phyloP scores from a whole-genome alignment of 306 rosid species.

The Lablab purpureus region DNA sequence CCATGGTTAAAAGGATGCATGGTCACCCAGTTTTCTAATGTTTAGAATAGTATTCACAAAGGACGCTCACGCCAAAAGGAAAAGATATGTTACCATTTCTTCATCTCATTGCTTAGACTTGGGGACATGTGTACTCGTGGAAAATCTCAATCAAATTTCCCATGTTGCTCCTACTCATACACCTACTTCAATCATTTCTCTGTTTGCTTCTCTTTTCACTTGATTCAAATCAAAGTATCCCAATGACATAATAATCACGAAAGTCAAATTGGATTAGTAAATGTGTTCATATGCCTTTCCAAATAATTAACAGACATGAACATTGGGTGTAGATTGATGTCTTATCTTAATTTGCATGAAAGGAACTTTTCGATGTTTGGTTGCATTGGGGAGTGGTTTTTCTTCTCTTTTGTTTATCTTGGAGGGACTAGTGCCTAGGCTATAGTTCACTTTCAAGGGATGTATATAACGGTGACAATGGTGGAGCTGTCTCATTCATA shows the following conservation, averaged over 20 bases:
- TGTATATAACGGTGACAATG: slow-evolving; percentile 44
- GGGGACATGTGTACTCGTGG: neutral
- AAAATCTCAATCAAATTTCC: slow-evolving; percentile 4
- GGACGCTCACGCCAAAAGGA: neutral
- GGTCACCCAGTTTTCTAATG: slow-evolving; percentile 11
- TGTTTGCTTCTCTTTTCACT: neutral
- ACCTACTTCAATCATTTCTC: neutral
- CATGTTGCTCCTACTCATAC: slow-evolving; percentile 8
- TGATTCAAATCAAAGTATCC: too few species aligned
- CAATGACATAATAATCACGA: neutral
- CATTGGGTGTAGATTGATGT: slow-evolving; percentile 25
- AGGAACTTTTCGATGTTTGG: slow-evolving; percentile 40
- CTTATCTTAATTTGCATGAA: slow-evolving; percentile 48
- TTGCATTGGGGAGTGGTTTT: slow-evolving; percentile 50
- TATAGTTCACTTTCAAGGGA: slow-evolving; percentile 53
- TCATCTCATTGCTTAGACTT: slow-evolving; percentile 1
- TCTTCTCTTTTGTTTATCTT: slow-evolving; percentile 12
- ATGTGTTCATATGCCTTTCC: neutral
- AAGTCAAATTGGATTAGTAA: neutral
- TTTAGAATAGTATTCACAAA: slow-evolving; percentile 9
- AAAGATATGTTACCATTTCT: neutral
- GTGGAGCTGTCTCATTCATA: slow-evolving; percentile 62
- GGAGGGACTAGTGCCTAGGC: slow-evolving; percentile 37
- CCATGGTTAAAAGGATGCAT: slow-evolving; percentile 33
- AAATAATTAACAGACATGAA: slow-evolving; percentile 7